Conservation (phyloP, 345 rosid species). For the Citrus sp. region DNA sequence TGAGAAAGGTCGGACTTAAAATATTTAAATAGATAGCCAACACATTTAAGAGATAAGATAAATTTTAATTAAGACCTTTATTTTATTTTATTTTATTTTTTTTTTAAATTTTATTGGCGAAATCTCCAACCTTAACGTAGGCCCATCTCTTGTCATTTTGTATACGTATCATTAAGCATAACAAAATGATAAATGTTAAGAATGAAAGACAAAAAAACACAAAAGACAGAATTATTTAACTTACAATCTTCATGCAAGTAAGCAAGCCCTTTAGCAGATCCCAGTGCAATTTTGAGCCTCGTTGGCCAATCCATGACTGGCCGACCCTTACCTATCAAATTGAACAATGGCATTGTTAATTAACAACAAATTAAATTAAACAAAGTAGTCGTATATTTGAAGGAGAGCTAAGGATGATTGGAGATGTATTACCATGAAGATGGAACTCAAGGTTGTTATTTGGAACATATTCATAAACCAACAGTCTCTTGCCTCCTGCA, state of each 20-base stretch:
- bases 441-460: slow-evolving; percentile 77
- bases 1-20: not conserved
- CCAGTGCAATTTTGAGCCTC: slow-evolving; percentile 78
- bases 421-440: slow-evolving; percentile 47
- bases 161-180: too few species aligned
- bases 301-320: slow-evolving; percentile 69
- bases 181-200: too few species aligned
- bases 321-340: slow-evolving; percentile 49
- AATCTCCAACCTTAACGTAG: too few species aligned
- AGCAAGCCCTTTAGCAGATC: slow-evolving; percentile 91
- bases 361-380: too few species aligned
- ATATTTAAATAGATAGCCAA: too few species aligned
- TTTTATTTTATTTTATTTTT: too few species aligned
- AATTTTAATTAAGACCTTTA: too few species aligned
- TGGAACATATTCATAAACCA: slow-evolving; percentile 77
- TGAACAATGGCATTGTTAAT: not conserved
- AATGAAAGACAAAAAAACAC: not conserved
- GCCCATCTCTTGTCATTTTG: too few species aligned
- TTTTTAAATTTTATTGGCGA: too few species aligned
- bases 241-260: slow-evolving; percentile 96
- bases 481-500: slow-evolving; percentile 46
- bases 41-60: too few species aligned
- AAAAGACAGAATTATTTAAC: slow-evolving; percentile 3
- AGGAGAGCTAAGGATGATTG: not conserved
- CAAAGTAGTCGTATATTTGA: not conserved